phyloP scores from a whole-genome alignment of 371 early-diverging fungal genomes.

The Globomyces sp. region DNA sequence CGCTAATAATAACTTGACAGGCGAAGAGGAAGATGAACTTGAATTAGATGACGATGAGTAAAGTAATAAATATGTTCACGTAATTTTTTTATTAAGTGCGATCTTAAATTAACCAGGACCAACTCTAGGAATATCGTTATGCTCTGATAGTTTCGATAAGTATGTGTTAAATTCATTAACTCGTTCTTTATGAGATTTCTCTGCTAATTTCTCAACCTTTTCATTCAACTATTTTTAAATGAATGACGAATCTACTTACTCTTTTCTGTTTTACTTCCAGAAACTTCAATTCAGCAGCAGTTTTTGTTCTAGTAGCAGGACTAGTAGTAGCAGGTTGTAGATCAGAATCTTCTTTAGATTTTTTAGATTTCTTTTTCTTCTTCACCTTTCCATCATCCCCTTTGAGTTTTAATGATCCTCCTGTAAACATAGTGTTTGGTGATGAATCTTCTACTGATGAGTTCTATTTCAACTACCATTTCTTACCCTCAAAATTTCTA shows the following conservation, averaged over 20 bases:
- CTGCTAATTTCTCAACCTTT: constrained; percentile 8
- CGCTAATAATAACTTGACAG: neutral
- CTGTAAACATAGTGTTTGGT: constrained; percentile 3
- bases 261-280: neutral
- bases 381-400: constrained; percentile 9
- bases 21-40: neutral
- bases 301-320: neutral
- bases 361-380: constrained; percentile 4
- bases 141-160: constrained; percentile 3
- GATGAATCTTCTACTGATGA: too few species aligned
- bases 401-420: constrained; percentile 9
- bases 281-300: constrained; percentile 13
- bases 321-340: too few species aligned
- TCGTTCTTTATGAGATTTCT: constrained; percentile 16
- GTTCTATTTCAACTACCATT: too few species aligned
- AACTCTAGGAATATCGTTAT: constrained; percentile 14
- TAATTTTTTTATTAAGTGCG: neutral
- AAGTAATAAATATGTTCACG: too few species aligned
- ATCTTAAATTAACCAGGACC: constrained; percentile 9
- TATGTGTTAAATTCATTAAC: constrained; percentile 18
- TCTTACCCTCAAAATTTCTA: too few species aligned
- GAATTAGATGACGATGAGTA: too few species aligned
- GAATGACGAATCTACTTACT: neutral
- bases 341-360: constrained; percentile 1
- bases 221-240: neutral